Percentiles rank a stretch among this genome's conserved stretches.
Evolutionary conservation across 2,329 filamentous ascomycete genomes (phyloP).

Genomic region (Apiospora hydei): DNA sequence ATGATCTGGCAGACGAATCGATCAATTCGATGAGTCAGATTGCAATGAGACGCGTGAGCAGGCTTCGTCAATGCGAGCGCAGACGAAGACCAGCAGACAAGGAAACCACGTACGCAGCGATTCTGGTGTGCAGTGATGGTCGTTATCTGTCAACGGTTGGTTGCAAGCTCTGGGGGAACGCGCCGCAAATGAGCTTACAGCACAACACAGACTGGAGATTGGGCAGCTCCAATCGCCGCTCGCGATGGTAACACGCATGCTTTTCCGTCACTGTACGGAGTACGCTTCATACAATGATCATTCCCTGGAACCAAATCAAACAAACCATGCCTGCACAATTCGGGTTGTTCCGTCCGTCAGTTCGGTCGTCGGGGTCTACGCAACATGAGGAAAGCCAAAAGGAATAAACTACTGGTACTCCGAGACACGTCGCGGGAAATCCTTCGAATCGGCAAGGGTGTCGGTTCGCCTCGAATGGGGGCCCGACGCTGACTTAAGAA

Average conservation of each 20-base stretch:
- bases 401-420: neutral
- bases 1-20: neutral
- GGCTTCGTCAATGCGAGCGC: neutral
- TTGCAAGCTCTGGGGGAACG: neutral
- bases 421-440: neutral
- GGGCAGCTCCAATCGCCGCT: neutral
- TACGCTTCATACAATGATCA: neutral
- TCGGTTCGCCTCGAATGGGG: neutral
- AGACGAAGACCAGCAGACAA: neutral
- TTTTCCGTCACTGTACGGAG: neutral
- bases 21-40: neutral
- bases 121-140: neutral
- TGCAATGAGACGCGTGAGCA: neutral
- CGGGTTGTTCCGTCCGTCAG: neutral
- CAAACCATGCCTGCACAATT: neutral
- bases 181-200: neutral
- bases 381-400: neutral
- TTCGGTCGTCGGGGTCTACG: neutral
- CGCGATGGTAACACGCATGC: neutral
- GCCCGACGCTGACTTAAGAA: neutral
- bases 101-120: neutral
- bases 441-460: conserved; percentile 1
- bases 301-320: neutral
- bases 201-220: neutral
- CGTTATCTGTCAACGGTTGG: neutral